Base-by-base conservation (phyloP, 108 stramenopile species). In the Seminavis robusta region DNA sequence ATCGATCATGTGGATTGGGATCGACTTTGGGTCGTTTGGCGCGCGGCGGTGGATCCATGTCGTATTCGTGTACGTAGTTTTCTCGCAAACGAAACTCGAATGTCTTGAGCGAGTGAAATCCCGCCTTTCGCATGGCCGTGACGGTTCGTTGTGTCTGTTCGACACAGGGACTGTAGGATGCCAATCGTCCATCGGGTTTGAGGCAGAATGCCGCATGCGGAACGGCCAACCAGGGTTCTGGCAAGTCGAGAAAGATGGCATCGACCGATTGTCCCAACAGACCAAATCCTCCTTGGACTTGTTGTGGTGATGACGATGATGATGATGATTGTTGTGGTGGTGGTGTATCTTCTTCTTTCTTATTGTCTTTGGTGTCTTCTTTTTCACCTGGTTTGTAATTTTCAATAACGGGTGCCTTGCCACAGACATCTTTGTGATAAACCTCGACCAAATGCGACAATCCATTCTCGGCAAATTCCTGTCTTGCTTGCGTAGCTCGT, bases 191-290 rank as follows among this genome's bases (percentile, higher is more conserved):
- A 50, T 73, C 76, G 10, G 77, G 77, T 61, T 87, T 82, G 3
- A 95, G 45, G 29, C 67, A 69, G 59, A 76, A 47, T 10, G 79
- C 88, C 9, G 90, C 95, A 65, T 95, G 83, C 16, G 78, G 83
- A 13, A 96, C 67, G 17, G 97, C 97, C 29, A 79, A 46, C 97
- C 95, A 96, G 6, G 97, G 97, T 63, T 93, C 92, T 4, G 97
- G 97, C 33, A 98, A 52, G 62, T 98, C 97, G 7, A 98, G 60
- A 45, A 96, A 88, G 17, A 95, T 71, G 13, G 94, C 97, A 74
- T 98, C 93, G 11, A 90, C 94, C 4, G 62, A 65, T 6, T 72
- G 65, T 48, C 52, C 57, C 21, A 79, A 76, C 3, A 79, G 56
- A 49, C 71, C 83, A 55, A 89, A 87, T 1, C 85, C 85, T n/a